Percentiles rank a stretch among this genome's conserved stretches.
These are phyloP conservation scores for Suhomyces chickasaworum DNA, from an alignment of 1,139 yeast species.

Conservation along the genomic window DNA sequence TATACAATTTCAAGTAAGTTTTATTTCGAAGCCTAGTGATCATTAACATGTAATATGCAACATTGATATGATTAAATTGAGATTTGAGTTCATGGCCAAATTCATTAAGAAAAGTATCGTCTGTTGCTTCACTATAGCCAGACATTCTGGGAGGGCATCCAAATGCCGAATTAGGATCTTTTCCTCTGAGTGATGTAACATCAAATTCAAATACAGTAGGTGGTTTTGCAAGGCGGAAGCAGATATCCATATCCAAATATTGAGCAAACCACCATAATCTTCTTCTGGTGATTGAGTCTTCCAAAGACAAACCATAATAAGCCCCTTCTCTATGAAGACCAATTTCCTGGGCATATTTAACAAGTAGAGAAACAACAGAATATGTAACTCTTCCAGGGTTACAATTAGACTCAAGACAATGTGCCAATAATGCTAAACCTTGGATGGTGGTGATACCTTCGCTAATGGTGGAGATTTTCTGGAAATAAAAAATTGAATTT, in stretches of 20 bases:
- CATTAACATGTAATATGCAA: constrained; percentile 12
- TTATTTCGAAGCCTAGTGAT: constrained; percentile 6
- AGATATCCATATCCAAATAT: constrained; percentile 53
- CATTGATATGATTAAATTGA: constrained; percentile 4
- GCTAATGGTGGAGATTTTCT: constrained; percentile 46
- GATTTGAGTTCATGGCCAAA: background rate
- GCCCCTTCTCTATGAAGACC: constrained; percentile 66
- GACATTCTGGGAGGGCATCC: constrained; percentile 5
- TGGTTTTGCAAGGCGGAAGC: constrained; percentile 60
- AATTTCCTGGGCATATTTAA: constrained; percentile 61
- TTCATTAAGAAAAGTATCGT: background rate
- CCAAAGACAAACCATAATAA: constrained; percentile 35
- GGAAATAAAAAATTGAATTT: constrained; percentile 51
- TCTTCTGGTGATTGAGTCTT: constrained; percentile 42
- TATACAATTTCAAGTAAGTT: constrained; percentile 5
- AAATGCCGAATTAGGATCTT: constrained; percentile 10
- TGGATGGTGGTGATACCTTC: constrained; percentile 55
- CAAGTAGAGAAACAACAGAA: constrained; percentile 50
- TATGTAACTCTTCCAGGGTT: constrained; percentile 46
- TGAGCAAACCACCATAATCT: constrained; percentile 60
- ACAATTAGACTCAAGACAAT: constrained; percentile 47
- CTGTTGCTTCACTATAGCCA: background rate
- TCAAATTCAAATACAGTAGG: constrained; percentile 56
- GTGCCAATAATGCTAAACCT: constrained; percentile 47
- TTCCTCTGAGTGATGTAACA: constrained; percentile 25